Base-by-base conservation (phyloP, 257 asterid genomes). In the Handroanthus guayacan region DNA sequence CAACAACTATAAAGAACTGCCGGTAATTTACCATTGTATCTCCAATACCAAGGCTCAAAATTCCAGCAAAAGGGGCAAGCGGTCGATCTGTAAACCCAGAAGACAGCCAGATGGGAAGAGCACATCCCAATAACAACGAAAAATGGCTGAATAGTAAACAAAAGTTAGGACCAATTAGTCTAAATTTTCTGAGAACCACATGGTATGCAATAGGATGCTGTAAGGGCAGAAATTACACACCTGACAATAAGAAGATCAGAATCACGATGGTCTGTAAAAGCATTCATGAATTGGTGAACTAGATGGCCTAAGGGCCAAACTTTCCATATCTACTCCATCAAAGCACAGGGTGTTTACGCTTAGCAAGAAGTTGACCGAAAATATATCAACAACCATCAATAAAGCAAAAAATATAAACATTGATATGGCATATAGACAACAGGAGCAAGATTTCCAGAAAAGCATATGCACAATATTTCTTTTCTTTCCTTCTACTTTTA, bases 211-310 rank as follows among this genome's bases (percentile, higher is more conserved):
- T 56, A 25, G 64, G 36, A 37, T 52, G 57, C 50, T 25, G 20
- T 2, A 61, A 56, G 69, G 43, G 77, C 62, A 75, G 71, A 61
- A 72, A 71, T 67, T 65, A 58, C 82, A 65, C 5, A 95, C 99
- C 98, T 93, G 80, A 95, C 95, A 77, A 95, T 83, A 67, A 95
- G 96, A 81, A 95, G 93, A 84, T 95, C 99, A 52, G 98, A 93
- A 83, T 95, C 99, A 79, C 99, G 99, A 78, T 93, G 99, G 82
- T 95, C 99, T 2, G 97, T 95, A 71, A 95, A 95, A 54, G 97
- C 99, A 84, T 83, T 95, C 99, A 93, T 95, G 85, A 95, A 93
- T 74, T 91, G 96, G 82, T 91, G 93, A 79, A 95, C 89, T 52
- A 89, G 85, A 69, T 89, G 87, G 74, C 98, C 99, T 67, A 95